Evolutionary conservation across 805 yeast species (phyloP).

Genomic region (Ogataea methanolica): DNA sequence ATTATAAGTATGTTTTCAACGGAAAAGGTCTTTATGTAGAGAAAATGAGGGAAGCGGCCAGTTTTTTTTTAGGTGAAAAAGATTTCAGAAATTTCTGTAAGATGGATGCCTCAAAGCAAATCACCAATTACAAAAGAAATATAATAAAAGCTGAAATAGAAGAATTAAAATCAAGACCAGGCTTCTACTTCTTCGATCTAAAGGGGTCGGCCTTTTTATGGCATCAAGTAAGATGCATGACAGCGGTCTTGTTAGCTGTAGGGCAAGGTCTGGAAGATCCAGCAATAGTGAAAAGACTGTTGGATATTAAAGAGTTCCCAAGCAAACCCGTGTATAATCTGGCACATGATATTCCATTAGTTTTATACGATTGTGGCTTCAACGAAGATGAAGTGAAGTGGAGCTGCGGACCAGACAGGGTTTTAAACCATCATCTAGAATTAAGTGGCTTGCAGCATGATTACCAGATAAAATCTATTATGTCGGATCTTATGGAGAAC

Average conservation of each 20-base stretch:
- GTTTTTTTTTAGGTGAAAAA: constrained; percentile 61
- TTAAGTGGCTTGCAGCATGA: constrained; percentile 53
- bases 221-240: constrained; percentile 98
- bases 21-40: constrained; percentile 54
- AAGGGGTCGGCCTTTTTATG: constrained; percentile 89
- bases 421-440: constrained; percentile 36
- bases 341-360: constrained; percentile 87
- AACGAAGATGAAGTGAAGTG: constrained; percentile 57
- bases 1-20: constrained; percentile 77
- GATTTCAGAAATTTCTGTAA: constrained; percentile 96
- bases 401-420: constrained; percentile 35
- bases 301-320: constrained; percentile 54
- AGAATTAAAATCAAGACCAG: constrained; percentile 20
- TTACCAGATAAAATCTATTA: constrained; percentile 49
- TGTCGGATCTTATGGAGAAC: constrained; percentile 46
- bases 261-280: constrained; percentile 76
- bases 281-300: constrained; percentile 47
- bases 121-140: constrained; percentile 67
- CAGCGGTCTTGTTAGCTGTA: constrained; percentile 72
- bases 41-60: constrained; percentile 66
- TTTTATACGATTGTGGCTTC: constrained; percentile 80
- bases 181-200: constrained; percentile 66
- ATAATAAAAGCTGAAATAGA: constrained; percentile 37
- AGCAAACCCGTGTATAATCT: constrained; percentile 76
- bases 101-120: constrained; percentile 90